These are phyloP conservation scores for Hypoxylon sp. DNA, from an alignment of 2,329 filamentous ascomycete species.

Conservation along the genomic window DNA sequence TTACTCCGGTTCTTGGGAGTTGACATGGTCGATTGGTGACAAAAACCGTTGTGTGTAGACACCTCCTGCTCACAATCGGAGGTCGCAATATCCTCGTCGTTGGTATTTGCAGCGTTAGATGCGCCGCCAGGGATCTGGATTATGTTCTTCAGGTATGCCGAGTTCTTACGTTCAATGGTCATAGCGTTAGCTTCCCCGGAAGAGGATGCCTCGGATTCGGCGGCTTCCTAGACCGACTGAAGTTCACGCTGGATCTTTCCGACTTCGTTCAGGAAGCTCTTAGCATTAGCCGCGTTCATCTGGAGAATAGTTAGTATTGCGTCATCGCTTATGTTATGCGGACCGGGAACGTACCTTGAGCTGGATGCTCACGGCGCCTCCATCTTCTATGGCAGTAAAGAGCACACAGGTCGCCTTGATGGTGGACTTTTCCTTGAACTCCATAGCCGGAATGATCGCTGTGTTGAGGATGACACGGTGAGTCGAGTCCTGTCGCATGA, in stretches of 20 bases:
- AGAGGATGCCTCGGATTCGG: conserved; percentile 13
- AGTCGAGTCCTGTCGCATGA: conserved; percentile 93
- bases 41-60: conserved; percentile 1
- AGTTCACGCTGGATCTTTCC: conserved; percentile 67
- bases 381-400: conserved; percentile 74
- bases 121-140: background rate
- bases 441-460: conserved; percentile 82
- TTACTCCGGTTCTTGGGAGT: conserved; percentile 6
- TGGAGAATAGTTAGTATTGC: conserved; percentile 50
- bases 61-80: conserved; percentile 8
- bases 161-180: background rate
- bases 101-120: background rate
- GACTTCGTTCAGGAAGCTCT: conserved; percentile 66
- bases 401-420: conserved; percentile 79
- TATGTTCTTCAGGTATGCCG: background rate
- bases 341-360: conserved; percentile 67
- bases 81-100: background rate
- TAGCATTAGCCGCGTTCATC: conserved; percentile 69
- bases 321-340: conserved; percentile 1
- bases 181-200: conserved; percentile 10
- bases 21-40: conserved; percentile 3
- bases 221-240: conserved; percentile 54
- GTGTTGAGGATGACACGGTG: conserved; percentile 90
- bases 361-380: conserved; percentile 70
- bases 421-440: conserved; percentile 82